Base-by-base conservation (phyloP, 805 yeast genomes). In the Kluyveromyces siamensis region DNA sequence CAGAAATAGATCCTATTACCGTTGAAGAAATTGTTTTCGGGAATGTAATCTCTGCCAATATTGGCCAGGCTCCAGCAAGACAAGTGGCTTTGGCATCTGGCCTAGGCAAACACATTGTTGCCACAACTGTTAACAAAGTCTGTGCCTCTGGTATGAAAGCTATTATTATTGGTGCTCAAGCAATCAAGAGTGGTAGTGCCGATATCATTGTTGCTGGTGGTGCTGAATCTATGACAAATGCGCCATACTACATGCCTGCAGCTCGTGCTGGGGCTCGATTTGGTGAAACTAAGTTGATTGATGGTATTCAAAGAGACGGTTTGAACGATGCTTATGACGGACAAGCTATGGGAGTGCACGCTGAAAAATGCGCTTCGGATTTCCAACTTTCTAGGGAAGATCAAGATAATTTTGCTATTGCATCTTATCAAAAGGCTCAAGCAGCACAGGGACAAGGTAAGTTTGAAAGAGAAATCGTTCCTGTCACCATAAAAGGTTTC, bases 21-120 rank as follows among this genome's bases (percentile, higher is more conserved):
- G 81, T 77, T 55, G 96, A 90, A 55, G 98, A 91, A 70, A 81
- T 91, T 64, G 77, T 85, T 62, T 89, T 89, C 66, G 99, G 99
- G 62, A 86, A 88, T 62, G 99, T 89, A 45, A 70, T 88, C 62
- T 87, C 86, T 62, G 98, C 97, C 54, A 87, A 87, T 61, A 83
- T 87, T 52, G 98, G 99, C 53, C 99, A 91, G 72, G 89, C 91
- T 50, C 98, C 99, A 41, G 99, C 99, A 36, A 84, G 98, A 72
- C 99, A 91, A 72, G 98, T 91, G 49, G 96, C 96, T 14, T 63
- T 91, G 56, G 84, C 82, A 62, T 84, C 98, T 17, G 98, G 98
- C 14, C 76, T 93, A 47, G 80, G 87, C 45, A 81, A 84, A 55
- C 73, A 79, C 52, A 81, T 87, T 48, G 84, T 88, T 44, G 95